Evolutionary conservation across 129 eudicot species (phyloP).

Genomic region (Logfia minima): DNA sequence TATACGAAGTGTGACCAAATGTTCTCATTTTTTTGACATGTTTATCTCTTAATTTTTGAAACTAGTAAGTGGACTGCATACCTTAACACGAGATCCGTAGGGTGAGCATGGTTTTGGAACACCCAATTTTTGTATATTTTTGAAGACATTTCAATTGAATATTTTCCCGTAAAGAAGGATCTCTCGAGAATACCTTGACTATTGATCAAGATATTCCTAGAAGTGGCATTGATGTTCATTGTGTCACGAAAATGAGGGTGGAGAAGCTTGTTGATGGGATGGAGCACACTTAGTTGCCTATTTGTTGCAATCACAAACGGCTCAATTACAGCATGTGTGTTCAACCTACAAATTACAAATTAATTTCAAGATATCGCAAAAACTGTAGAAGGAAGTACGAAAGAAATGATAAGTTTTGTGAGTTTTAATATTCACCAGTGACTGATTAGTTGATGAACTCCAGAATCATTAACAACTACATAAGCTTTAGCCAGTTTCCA

Average conservation of each 20-base stretch:
- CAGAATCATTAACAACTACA: slow-evolving; percentile 50
- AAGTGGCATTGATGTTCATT: slow-evolving; percentile 48
- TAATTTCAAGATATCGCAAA: slow-evolving; percentile 46
- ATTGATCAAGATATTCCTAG: slow-evolving; percentile 39
- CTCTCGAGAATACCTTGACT: slow-evolving; percentile 47
- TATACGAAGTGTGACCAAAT: neutral
- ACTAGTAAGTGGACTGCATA: neutral
- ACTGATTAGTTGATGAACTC: slow-evolving; percentile 52
- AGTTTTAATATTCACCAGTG: slow-evolving; percentile 30
- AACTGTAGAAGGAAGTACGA: slow-evolving; percentile 18
- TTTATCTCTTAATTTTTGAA: neutral
- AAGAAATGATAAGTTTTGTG: neutral
- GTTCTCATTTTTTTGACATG: neutral
- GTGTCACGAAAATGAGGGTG: slow-evolving; percentile 54
- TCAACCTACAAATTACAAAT: slow-evolving; percentile 37
- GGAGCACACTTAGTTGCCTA: slow-evolving; percentile 54
- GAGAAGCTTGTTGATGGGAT: slow-evolving; percentile 55
- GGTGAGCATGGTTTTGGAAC: slow-evolving; percentile 52
- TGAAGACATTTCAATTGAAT: slow-evolving; percentile 45
- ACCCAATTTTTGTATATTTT: slow-evolving; percentile 41
- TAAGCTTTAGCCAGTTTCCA: slow-evolving; percentile 59
- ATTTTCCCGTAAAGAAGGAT: slow-evolving; percentile 38
- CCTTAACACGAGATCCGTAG: slow-evolving; percentile 57
- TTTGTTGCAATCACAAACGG: slow-evolving; percentile 53
- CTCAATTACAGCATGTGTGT: slow-evolving; percentile 56